Evolutionary conservation across 164 flowering plant species (phyloP), one percentile per base, ranked within the genome.

Genomic region (Nymphaea thermarum): DNA sequence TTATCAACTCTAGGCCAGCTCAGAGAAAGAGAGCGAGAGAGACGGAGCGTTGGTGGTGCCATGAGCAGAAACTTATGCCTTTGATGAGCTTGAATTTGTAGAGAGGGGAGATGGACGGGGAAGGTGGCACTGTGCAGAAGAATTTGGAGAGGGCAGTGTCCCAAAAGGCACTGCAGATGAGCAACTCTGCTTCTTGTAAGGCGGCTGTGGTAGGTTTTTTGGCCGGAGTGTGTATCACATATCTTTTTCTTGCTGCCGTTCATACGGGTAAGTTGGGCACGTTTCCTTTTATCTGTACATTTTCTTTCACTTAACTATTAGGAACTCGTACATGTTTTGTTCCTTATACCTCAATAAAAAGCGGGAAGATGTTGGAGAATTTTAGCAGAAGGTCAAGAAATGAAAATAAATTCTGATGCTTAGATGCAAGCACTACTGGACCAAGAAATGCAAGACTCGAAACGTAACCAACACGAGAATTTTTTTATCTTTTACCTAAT

Each of bases 151-250:
- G 90, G 77, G 82, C 79, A 25, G 83, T 94, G 42, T 91, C 99
- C 17, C 89, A 84, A 76, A 94, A 67, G 73, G 96, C 92, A 62
- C 53, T 90, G 73, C 86, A 88, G 76, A 84, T 90, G 86, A 86
- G 96, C 4, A 86, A 69, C 70, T 91, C 93, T 70, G 88, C 85
- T 77, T 80, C 96, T 42, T 94, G 99, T 67, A 87, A 88, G 78
- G 78, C 89, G 44, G 90, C 95, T 78, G 97, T 86, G 42, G 76
- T 83, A 75, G 96, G 97, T 64, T 91, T 94, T 68, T 80, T 94
- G 4, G 82, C 81, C 81, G 99, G 97, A 44, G 85, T 86, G 42
- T 91, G 96, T 72, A 75, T 94, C 44, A 81, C 96, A 25, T 83
- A 86, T 76, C 68, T 88, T 73, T 85, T 83, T 63, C 76, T 85